phyloP scores from a whole-genome alignment of 179 eudicot species.

The Sideroxylon spinosum region DNA sequence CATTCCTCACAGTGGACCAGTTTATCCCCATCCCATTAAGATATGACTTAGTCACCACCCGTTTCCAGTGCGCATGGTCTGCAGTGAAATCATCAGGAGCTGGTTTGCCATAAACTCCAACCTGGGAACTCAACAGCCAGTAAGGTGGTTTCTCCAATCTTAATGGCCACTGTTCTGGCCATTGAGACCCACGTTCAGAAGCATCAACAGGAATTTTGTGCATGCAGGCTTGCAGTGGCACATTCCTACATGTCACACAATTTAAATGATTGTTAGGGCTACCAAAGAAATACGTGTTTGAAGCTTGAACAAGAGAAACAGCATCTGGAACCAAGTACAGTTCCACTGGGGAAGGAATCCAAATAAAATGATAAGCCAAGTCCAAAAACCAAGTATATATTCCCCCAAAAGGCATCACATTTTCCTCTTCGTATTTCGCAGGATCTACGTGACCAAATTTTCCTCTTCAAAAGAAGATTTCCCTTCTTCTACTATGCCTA shows the following conservation, averaged over 20 bases:
- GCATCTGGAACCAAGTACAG: background rate
- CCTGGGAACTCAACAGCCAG: constrained; percentile 63
- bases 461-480: too few species aligned
- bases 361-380: background rate
- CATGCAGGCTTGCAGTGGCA: constrained; percentile 75
- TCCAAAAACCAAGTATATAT: background rate
- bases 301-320: constrained; percentile 2
- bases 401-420: background rate
- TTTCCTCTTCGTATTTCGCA: background rate
- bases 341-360: background rate
- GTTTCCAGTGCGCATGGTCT: constrained; percentile 75
- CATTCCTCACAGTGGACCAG: constrained; percentile 78
- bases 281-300: background rate
- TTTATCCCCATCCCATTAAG: constrained; percentile 62
- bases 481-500: too few species aligned
- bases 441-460: background rate
- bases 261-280: background rate
- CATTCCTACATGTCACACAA: constrained; percentile 39
- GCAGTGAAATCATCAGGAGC: constrained; percentile 72
- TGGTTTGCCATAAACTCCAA: constrained; percentile 78
- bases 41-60: constrained; percentile 58
- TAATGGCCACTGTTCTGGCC: constrained; percentile 77
- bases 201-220: constrained; percentile 61
- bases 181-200: constrained; percentile 57
- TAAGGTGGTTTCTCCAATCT: constrained; percentile 57